Conservation (phyloP, 2,329 filamentous ascomycete species). For the Colletotrichum eremochloae region DNA sequence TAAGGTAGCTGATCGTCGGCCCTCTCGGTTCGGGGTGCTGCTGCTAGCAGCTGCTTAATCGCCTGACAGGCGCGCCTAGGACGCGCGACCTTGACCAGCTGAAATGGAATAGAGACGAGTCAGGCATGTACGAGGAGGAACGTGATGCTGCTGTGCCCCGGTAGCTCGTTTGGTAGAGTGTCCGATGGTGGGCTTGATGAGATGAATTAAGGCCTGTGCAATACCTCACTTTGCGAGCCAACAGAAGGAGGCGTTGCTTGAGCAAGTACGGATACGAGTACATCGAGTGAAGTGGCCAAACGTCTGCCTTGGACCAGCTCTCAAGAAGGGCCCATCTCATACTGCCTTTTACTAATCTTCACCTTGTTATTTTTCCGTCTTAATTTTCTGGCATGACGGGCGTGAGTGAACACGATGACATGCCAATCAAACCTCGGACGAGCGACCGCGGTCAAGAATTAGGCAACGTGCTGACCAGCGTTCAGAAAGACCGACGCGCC, state of each 20-base stretch:
- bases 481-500: slow-evolving; percentile 1
- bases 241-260: slow-evolving; percentile 3
- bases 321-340: slow-evolving; percentile 2
- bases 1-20: slow-evolving; percentile 35
- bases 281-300: slow-evolving; percentile 12
- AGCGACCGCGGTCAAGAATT: slow-evolving; percentile 1
- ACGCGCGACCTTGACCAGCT: slow-evolving; percentile 33
- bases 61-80: slow-evolving; percentile 27
- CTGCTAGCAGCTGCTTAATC: slow-evolving; percentile 11
- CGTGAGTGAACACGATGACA: slow-evolving; percentile 1
- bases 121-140: neutral
- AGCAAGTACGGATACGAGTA: neutral
- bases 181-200: slow-evolving; percentile 8
- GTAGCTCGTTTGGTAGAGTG: slow-evolving; percentile 3
- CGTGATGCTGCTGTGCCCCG: neutral
- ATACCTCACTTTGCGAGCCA: slow-evolving; percentile 6
- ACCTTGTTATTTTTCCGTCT: neutral
- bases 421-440: slow-evolving; percentile 1
- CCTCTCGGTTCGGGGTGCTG: slow-evolving; percentile 38
- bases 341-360: neutral
- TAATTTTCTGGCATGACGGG: neutral
- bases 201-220: slow-evolving; percentile 1
- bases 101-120: slow-evolving; percentile 1
- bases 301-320: slow-evolving; percentile 4
- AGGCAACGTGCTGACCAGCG: neutral